Evolutionary conservation across 768 basidiomycete genomes (phyloP).

Genomic region (Mycena olivaceomarginata): DNA sequence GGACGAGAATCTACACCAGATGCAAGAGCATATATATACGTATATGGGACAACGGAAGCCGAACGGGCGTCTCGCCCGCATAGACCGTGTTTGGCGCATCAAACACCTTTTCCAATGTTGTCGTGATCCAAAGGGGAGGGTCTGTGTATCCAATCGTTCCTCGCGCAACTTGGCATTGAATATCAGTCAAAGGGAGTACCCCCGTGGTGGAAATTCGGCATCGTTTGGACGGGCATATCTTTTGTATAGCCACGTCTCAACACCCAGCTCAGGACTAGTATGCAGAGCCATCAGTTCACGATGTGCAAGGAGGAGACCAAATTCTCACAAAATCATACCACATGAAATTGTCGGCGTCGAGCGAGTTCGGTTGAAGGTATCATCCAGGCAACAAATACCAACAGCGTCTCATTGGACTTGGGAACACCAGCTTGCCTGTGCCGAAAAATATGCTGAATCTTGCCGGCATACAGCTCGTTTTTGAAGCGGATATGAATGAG

Average conservation of each 20-base stretch:
- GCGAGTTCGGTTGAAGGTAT: not conserved
- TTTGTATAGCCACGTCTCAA: not conserved
- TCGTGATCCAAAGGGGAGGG: slow-evolving; percentile 47
- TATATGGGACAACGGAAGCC: too few species aligned
- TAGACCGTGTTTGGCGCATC: too few species aligned
- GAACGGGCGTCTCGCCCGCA: too few species aligned
- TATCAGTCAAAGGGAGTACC: slow-evolving; percentile 28
- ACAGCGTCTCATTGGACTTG: not conserved
- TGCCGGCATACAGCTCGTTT: not conserved
- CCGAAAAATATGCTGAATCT: not conserved
- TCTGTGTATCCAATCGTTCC: slow-evolving; percentile 33
- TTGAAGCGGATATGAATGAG: not conserved
- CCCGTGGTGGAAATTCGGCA: not conserved
- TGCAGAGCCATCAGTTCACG: not conserved
- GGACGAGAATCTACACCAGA: too few species aligned
- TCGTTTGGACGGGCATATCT: not conserved
- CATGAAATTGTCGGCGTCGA: not conserved
- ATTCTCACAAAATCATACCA: slow-evolving; percentile 2
- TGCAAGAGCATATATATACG: too few species aligned
- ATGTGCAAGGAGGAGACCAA: not conserved
- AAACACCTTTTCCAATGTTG: too few species aligned
- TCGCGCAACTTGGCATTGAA: slow-evolving; percentile 42
- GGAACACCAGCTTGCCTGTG: not conserved
- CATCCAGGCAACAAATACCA: slow-evolving; percentile 3
- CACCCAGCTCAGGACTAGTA: not conserved